These are phyloP conservation scores for Parietaria judaica DNA, from an alignment of 306 rosid genomes.

Conservation along the genomic window DNA sequence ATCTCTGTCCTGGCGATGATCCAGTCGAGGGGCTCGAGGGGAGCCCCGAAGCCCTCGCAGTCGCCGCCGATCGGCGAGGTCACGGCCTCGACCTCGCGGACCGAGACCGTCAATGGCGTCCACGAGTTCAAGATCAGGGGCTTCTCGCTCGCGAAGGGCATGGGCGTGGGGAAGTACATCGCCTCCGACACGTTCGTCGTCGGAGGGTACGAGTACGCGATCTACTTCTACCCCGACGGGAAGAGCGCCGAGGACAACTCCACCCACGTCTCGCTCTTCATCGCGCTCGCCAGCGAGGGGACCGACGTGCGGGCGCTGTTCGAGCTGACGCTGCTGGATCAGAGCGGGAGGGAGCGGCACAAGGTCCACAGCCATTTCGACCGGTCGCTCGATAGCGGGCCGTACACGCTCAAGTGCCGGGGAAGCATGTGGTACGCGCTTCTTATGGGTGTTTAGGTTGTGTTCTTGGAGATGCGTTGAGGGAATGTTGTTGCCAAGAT, in stretches of 20 bases:
- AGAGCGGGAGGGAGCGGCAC: slow-evolving; percentile 45
- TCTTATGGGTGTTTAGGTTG: no score
- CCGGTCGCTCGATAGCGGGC: slow-evolving; percentile 46
- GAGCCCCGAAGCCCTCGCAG: not conserved
- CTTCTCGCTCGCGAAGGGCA: slow-evolving; percentile 44
- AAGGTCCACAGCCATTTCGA: slow-evolving; percentile 58
- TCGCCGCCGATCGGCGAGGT: slow-evolving; percentile 9
- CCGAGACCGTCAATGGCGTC: slow-evolving; percentile 44
- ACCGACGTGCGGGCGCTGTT: slow-evolving; percentile 53
- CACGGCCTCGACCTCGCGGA: slow-evolving; percentile 39
- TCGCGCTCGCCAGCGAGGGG: slow-evolving; percentile 51
- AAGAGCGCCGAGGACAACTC: slow-evolving; percentile 52
- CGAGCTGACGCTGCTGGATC: slow-evolving; percentile 49
- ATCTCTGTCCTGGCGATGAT: no score
- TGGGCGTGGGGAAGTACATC: slow-evolving; percentile 51
- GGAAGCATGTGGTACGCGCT: slow-evolving; percentile 57
- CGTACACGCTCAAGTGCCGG: slow-evolving; percentile 50
- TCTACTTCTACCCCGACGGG: slow-evolving; percentile 63
- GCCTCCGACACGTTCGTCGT: slow-evolving; percentile 48
- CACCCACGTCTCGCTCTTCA: slow-evolving; percentile 43
- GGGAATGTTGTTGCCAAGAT: no score
- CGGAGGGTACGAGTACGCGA: slow-evolving; percentile 54
- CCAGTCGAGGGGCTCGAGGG: no score
- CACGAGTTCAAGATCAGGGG: slow-evolving; percentile 52
- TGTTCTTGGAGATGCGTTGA: no score